Evolutionary conservation across 1,284 basidiomycete species (phyloP), one percentile per base, ranked within the genome.

Genomic region (Porphyrellus sp.): DNA sequence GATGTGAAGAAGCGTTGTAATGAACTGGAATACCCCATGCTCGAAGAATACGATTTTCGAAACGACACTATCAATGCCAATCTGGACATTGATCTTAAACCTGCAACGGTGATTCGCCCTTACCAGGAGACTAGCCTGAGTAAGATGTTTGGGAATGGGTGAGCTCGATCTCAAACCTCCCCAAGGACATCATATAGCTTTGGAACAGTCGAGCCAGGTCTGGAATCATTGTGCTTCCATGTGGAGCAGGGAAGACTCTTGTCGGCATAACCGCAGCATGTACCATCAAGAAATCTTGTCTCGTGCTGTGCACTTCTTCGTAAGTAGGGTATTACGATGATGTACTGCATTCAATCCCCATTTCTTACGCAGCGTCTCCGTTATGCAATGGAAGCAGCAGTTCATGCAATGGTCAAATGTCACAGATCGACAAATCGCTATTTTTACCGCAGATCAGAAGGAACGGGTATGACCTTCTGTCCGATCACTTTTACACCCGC

Each of bases 91-190:
- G 95, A 98, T 73, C 80, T 98, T 51, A 98, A 98, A 69, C 95
- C 95, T 3, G 90, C 93, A 46, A 98, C 95, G 0, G 89, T 93
- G 59, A 97, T 98, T 67, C 83, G 95, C 52, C 92, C 95, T 12
- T 98, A 98, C 71, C 95, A 98, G 71, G 95, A 98, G 73, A 98
- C 95, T 42, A 93, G 90, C 68, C 74, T 98, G 45, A 94, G 92
- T 59, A 98, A 98, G 73, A 98, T 98, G 95, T 98, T 98, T 70
- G 95, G 95, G 52, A 98, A 98, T 70, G 95, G 93, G 89, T 91
- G 65, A 52, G 80, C 65, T 13, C 16, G 33, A 33, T 39, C 27
- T 49, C 41, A 27, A 40, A 42, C 16, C 15, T 35, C 31, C 46
- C 25, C 18, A 8, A 5, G 21, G 11, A 48, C 24, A 39, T 43